Evolutionary conservation across 2,329 filamentous ascomycete species (phyloP), one percentile per base, ranked within the genome.

Genomic region (Phialophora verrucosa): DNA sequence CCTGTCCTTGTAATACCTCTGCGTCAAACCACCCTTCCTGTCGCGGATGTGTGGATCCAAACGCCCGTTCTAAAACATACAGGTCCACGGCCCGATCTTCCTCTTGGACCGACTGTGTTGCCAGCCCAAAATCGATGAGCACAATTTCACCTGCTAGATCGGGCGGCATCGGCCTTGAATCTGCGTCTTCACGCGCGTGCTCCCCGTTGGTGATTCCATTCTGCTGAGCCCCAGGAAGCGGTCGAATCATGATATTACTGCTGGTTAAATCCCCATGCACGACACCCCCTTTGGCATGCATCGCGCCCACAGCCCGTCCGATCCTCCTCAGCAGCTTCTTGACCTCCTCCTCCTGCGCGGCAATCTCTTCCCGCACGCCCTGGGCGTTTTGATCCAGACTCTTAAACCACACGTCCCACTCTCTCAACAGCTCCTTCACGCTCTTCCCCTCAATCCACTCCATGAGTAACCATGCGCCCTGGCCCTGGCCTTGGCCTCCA

Each of bases 241-340:
- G 82, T 67, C 87, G 78, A 71, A 98, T 76, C 90, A 99, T 97
- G 81, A 99, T 85, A 79, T 99, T 99, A 80, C 93, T 97, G 70
- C 93, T 99, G 67, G 95, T 99, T 80, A 99, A 80, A 81, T 99
- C 95, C 49, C 95, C 95, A 81, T 99, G 95, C 66, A 97, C 88
- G 63, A 98, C 87, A 14, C 94, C 93, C 17, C 94, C 94, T n/a
- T 88, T 84, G 62, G 84, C 85, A 82, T 99, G 95, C 82, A 99
- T 82, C 62, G 78, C 84, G 7, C 91, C 93, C 17, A 97, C 86
- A 1, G 89, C 88, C 4, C 77, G 75, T 0, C 92, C 93, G 66
- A 97, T 88, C 69, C 86, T 83, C 55, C 83, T 80, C 86, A 97
- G 88, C 67, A 97, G 79, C 12, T 76, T 82, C 54, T 84, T 81